Evolutionary conservation across 345 rosid genomes (phyloP), one percentile per base, ranked within the genome.

Genomic region (Ceriops zippeliana): DNA sequence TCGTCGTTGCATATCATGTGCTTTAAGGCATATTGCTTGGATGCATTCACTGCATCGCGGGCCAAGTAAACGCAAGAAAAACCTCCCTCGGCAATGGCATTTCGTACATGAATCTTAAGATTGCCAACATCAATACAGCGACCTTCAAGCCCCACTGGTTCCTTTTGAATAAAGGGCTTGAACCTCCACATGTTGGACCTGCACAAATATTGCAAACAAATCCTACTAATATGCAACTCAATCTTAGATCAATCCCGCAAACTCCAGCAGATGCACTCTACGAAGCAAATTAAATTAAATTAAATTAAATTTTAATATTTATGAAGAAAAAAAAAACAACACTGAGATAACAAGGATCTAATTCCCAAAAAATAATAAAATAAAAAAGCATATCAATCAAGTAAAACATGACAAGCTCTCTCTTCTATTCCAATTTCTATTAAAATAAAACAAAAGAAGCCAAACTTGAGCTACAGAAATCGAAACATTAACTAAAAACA

Each of bases 1-100:
- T 87, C 90, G 52, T 87, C 92, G n/a, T 89, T 85, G 82, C 96
- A 96, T 63, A 96, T 87, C 61, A 96, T 92, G 73, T 96, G 99
- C 82, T 96, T 96, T 67, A 96, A 77, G 37, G 98, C 99, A 63
- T 89, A 96, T 68, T 96, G 98, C 84, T 83, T 92, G 15, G 98
- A 84, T 27, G 76, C 53, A 63, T 90, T 83, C 31, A 77, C 61
- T 57, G 84, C 81, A 82, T 96, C 99, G 61, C 82, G 89, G 58
- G 96, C 98, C 63, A 86, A 73, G 82, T 96, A 92, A 54, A 96
- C 99, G 58, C 90, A 85, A 0, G 99, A 96, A 82, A 96, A 96
- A 8, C 99, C 98, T 61, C 98, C 98, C 79, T 92, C 98, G 1
- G 98, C 98, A 49, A 96, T 96, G 79, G 78, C 80, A 74, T 82